Conservation (phyloP, 495 filamentous ascomycete species). For the Chaetomium cochliodes region DNA sequence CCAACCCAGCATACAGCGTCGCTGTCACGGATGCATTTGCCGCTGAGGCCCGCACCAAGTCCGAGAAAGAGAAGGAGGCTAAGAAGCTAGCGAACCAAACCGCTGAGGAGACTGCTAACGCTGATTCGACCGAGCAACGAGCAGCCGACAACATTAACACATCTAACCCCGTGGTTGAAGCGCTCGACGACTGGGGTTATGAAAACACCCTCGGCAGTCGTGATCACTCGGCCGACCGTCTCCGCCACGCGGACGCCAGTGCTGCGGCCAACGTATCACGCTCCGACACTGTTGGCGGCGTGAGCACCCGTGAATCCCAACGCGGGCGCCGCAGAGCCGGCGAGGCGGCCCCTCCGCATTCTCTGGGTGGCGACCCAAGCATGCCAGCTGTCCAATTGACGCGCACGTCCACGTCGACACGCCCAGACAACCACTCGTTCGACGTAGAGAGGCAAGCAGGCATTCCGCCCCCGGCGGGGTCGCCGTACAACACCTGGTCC, state of each 20-base stretch:
- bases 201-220: conserved; percentile 38
- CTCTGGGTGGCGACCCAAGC: conserved; percentile 20
- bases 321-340: conserved; percentile 49
- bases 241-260: conserved; percentile 31
- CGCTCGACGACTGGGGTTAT: conserved; percentile 44
- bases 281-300: conserved; percentile 22
- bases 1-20: conserved; percentile 74
- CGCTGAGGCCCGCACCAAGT: conserved; percentile 56
- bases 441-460: conserved; percentile 36
- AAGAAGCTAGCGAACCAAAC: conserved; percentile 55
- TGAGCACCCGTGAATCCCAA: conserved; percentile 40
- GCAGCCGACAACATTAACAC: conserved; percentile 44
- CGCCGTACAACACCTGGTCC: conserved; percentile 28
- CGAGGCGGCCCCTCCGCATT: conserved; percentile 36
- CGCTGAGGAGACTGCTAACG: conserved; percentile 13
- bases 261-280: conserved; percentile 12
- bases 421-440: conserved; percentile 24
- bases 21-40: conserved; percentile 64
- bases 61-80: conserved; percentile 59
- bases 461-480: conserved; percentile 25
- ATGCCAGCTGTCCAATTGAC: conserved; percentile 41
- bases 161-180: conserved; percentile 38
- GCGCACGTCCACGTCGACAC: conserved; percentile 22
- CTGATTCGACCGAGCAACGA: conserved; percentile 32
- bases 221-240: conserved; percentile 33